phyloP scores from a whole-genome alignment of 1,139 yeast genomes.

The Lodderomyces metapsilosis region DNA sequence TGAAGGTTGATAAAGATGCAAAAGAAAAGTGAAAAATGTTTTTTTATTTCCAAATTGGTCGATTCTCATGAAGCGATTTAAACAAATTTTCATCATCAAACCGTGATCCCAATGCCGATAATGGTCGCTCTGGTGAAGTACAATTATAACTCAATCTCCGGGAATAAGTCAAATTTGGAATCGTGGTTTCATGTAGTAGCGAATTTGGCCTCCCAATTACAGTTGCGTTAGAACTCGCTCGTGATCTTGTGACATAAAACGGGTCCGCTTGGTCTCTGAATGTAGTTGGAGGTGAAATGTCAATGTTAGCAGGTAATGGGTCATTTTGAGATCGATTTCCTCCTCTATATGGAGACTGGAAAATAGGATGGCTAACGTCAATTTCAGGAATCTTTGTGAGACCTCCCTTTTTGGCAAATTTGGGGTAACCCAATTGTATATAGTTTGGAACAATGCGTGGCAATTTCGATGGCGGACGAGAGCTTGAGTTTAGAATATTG shows the following conservation, averaged over 20 bases:
- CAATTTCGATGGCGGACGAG: conserved; percentile 16
- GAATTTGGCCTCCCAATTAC: conserved; percentile 16
- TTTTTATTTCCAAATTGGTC: conserved; percentile 28
- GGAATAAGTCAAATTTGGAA: conserved; percentile 14
- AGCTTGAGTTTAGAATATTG: conserved; percentile 10
- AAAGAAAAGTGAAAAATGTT: conserved; percentile 5
- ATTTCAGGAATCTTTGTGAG: conserved; percentile 31
- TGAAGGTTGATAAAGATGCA: conserved; percentile 18
- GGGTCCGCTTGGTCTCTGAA: conserved; percentile 7
- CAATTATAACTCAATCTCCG: conserved; percentile 19
- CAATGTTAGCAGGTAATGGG: neutral
- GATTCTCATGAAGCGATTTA: conserved; percentile 25
- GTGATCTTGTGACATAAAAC: conserved; percentile 4
- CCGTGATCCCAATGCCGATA: conserved; percentile 35
- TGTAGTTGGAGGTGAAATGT: neutral
- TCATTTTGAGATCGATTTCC: neutral
- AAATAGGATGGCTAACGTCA: conserved; percentile 31
- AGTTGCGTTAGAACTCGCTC: conserved; percentile 10
- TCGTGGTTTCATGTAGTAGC: conserved; percentile 12
- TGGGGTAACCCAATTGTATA: conserved; percentile 22
- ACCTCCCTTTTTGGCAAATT: conserved; percentile 21
- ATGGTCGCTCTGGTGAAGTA: conserved; percentile 37
- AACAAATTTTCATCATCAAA: conserved; percentile 34
- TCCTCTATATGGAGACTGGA: conserved; percentile 22
- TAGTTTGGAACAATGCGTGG: conserved; percentile 30